Conservation (phyloP, 2,329 filamentous ascomycete genomes). For the Grosmannia serpens region DNA sequence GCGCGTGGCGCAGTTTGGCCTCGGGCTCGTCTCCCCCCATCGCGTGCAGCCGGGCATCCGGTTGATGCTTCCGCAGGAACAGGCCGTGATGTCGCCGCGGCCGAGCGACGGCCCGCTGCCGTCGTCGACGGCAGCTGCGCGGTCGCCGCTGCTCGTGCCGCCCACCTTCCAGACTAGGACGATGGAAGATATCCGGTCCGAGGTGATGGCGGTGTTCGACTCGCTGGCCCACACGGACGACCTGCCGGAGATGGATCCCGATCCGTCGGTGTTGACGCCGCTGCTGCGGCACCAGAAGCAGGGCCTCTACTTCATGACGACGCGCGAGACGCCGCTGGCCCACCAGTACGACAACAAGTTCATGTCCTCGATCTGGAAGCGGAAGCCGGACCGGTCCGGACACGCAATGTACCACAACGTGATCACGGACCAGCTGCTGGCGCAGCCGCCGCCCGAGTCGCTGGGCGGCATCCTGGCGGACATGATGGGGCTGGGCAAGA, state of each 20-base stretch:
- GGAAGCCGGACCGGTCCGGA: constrained; percentile 31
- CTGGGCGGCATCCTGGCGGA: constrained; percentile 68
- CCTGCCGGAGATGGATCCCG: constrained; percentile 61
- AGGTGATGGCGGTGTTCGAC: constrained; percentile 82
- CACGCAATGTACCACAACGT: constrained; percentile 61
- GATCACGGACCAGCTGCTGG: constrained; percentile 61
- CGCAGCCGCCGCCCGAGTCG: constrained; percentile 50
- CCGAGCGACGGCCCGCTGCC: constrained; percentile 14
- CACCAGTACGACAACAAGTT: constrained; percentile 44
- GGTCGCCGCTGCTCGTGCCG: constrained; percentile 14
- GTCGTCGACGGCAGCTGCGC: constrained; percentile 10
- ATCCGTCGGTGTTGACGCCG: constrained; percentile 48
- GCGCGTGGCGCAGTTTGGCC: constrained; percentile 51
- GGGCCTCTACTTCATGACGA: constrained; percentile 74
- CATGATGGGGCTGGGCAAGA: constrained; percentile 86
- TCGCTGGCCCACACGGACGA: constrained; percentile 65
- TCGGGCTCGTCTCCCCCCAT: constrained; percentile 56
- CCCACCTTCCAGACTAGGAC: constrained; percentile 46
- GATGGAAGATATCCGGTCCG: constrained; percentile 74
- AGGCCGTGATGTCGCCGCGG: no score
- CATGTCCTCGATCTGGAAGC: constrained; percentile 69
- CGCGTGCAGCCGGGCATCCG: constrained; percentile 56
- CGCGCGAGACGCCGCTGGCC: constrained; percentile 58
- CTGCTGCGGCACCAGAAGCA: constrained; percentile 83
- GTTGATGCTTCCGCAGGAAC: constrained; percentile 54